phyloP scores from a whole-genome alignment of 2,329 filamentous ascomycete species.

The Claviceps sp. region DNA sequence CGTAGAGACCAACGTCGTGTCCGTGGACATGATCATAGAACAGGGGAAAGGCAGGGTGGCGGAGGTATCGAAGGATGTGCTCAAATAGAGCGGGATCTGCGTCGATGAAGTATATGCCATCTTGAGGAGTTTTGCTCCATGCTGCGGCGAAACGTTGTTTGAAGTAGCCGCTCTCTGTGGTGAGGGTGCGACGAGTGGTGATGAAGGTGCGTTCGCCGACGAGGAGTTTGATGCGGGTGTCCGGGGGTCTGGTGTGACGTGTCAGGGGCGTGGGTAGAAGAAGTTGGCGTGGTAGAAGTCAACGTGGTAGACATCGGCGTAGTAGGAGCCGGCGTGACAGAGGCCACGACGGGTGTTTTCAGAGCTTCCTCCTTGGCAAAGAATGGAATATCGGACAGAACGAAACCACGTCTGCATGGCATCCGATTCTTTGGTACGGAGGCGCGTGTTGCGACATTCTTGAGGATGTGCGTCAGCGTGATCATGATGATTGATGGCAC shows the following conservation, averaged over 20 bases:
- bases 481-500: too few species aligned
- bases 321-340: too few species aligned
- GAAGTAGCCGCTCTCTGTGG: neutral
- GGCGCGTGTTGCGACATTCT: too few species aligned
- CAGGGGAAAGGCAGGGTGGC: conserved; percentile 19
- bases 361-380: too few species aligned
- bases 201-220: neutral
- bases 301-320: too few species aligned
- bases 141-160: neutral
- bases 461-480: too few species aligned
- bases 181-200: neutral
- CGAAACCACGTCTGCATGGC: too few species aligned
- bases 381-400: too few species aligned
- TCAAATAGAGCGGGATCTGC: conserved; percentile 22
- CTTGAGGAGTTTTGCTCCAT: conserved; percentile 1
- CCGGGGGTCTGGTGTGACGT: neutral
- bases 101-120: conserved; percentile 23
- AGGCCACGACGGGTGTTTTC: too few species aligned
- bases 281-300: too few species aligned
- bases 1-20: neutral
- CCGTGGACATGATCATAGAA: conserved; percentile 13
- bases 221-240: neutral
- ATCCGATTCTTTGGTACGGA: too few species aligned
- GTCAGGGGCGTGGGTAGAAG: too few species aligned
- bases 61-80: conserved; percentile 22